Base-by-base conservation (phyloP, 768 basidiomycete genomes). In the Mrakia frigida region DNA sequence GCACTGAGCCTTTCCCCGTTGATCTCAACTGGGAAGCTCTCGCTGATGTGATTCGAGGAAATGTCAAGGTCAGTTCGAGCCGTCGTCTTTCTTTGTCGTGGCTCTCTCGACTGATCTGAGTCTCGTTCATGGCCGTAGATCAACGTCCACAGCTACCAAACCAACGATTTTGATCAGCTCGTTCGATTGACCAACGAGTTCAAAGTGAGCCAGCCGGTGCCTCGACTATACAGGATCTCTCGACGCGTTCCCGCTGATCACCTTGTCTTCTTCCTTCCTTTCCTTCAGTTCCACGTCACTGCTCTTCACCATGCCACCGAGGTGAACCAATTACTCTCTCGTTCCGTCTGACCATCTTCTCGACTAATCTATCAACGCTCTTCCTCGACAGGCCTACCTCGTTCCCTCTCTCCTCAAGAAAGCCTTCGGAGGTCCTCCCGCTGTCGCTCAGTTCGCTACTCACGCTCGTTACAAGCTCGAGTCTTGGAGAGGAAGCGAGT, bases 131-230 rank as follows among this genome's bases (percentile, higher is more conserved):
- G 10, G 23, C n/a, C 61, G 43, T 21, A 46, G 35, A 23, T 74
- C 60, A 74, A 74, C 46, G 73, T 74, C 2, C 73, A 74, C 41
- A 39, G 39, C 28, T 74, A 74, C 41, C 60, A 74, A 28, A 41
- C 59, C 21, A 37, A 67, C 41, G 76, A 77, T 25, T 76, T 83
- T n/a, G 82, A 83, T 74, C 59, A 78, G n/a, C 69, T 43, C 39
- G 37, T 52, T 21, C 39, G 94, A 88, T 85, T 93, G 5, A 88
- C 90, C 14, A 91, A 93, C 82, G 92, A 93, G 78, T 93, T 92
- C 85, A 85, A 91, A 76, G 83, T 82, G 18, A 79, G n/a, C n/a
- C n/a, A n/a, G n/a, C n/a, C n/a, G n/a, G 23, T 23, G 11, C 35
- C 68, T 69, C 23, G n/a, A n/a, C 68, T 52, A 18, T 50, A 5